Percentiles rank a stretch among this genome's conserved stretches.
phyloP scores from a whole-genome alignment of 768 basidiomycete species.

The Mycena chlorophos region DNA sequence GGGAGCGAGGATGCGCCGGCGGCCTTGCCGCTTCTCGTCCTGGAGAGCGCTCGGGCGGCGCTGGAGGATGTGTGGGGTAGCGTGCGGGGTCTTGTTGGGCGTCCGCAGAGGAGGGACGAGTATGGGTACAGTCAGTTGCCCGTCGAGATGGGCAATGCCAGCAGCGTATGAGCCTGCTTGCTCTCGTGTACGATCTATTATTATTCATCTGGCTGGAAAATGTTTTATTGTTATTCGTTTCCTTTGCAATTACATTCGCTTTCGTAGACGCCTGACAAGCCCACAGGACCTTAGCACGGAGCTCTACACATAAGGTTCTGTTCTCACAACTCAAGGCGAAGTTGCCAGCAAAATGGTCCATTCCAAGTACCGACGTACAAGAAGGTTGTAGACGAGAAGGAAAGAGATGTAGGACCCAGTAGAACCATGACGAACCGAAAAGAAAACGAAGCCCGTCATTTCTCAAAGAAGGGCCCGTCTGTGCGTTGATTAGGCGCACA shows the following conservation, averaged over 20 bases:
- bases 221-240: too few species aligned
- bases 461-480: constrained; percentile 2
- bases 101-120: constrained; percentile 40
- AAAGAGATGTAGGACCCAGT: background rate
- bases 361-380: too few species aligned
- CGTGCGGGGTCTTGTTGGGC: constrained; percentile 38
- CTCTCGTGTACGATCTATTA: too few species aligned
- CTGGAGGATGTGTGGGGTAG: constrained; percentile 43
- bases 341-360: too few species aligned
- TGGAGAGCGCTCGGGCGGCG: constrained; percentile 45
- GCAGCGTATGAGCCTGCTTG: constrained; percentile 4
- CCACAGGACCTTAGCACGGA: too few species aligned
- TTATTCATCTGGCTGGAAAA: too few species aligned
- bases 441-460: background rate
- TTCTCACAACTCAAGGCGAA: too few species aligned
- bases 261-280: too few species aligned
- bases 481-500: constrained; percentile 3
- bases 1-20: constrained; percentile 49
- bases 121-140: constrained; percentile 72
- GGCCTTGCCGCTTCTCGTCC: constrained; percentile 45
- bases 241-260: too few species aligned
- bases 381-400: too few species aligned
- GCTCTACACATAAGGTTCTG: too few species aligned
- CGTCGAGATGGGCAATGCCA: constrained; percentile 55
- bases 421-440: background rate